Evolutionary conservation across 2,329 filamentous ascomycete species (phyloP), one percentile per base, ranked within the genome.

Genomic region (Penicillium sp.): DNA sequence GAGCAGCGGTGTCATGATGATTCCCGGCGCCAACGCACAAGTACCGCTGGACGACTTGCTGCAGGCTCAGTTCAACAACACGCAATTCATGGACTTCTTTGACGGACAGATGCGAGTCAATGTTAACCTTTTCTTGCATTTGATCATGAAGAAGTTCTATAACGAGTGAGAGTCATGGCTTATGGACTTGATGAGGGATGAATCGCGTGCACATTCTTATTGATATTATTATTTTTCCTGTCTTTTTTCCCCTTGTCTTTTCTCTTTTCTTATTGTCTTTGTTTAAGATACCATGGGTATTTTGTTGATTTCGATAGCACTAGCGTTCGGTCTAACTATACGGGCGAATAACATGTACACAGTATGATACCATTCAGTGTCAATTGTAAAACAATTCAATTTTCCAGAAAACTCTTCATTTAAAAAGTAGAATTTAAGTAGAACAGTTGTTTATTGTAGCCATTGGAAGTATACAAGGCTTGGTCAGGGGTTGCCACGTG

Each of bases 141-240:
- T 97, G 75, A 84, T 99, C 66, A 97, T 97, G 82, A 96, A 95
- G 84, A 99, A 99, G 82, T 99, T 99, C 76, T 99, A 99, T 68
- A 81, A 80, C 64, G 77, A 79, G 65, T 78, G 61, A 73, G 62
- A 39, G 41, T 60, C 48, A 60, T 54, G 55, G 34, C 23, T 58
- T 54, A 67, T 46, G 60, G 64, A 60, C 38, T 36, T 65, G 60
- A 67, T 46, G 65, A 65, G 54, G 57, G 58, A 66, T 61, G 62
- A 61, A 50, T 44, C 21, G 43, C 55, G 51, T 59, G 55, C 59
- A 60, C 59, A 61, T 64, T 65, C 44, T 58, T 62, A 56, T 56
- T 45, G 53, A 58, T 65, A 52, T 66, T 59, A 43, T 60, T 59
- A 25, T 34, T 61, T 49, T 46, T 54, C 23, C 53, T 61, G 47